Base-by-base conservation (phyloP, 108 stramenopile species). In the Epithemia pelagica region DNA sequence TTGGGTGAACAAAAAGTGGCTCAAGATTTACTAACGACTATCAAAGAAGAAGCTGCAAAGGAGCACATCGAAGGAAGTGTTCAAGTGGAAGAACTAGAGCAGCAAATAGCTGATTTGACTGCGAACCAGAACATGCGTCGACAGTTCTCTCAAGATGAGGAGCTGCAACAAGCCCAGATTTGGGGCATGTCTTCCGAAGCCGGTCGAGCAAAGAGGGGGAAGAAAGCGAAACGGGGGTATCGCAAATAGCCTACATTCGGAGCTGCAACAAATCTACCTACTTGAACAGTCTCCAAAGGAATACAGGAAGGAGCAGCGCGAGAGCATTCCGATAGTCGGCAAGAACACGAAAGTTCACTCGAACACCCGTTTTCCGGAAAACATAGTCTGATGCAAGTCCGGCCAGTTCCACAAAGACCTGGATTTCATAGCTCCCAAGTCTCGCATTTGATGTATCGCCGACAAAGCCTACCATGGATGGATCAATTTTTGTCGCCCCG, bases 281-380 rank as follows among this genome's bases (percentile, higher is more conserved):
- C 37, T 15, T 10, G 10, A 46, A 46, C 37, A 46, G 5, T 46
- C 37, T 58, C 56, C 22, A 58, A 18, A 58, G 18, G 21, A 58
- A 26, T 7, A 27, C 56, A n/a, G 66, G 20, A 71, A 85, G 22
- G 5, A 59, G 59, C 1, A 73, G 22, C 2, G 64, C 71, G 5
- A 85, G 30, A 2, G 87, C 56, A 63, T 88, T 89, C 22, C 91
- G 66, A 51, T 81, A 86, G 63, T 94, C 93, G 2, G 93, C 93
- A 32, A 94, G 65, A 46, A 87, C 85, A 21, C 93, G 87, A 60
- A 94, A 69, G 71, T 94, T 91, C 65, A 94, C 52, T 22, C 89
- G 82, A 22, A 66, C 46, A 25, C 81, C 87, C 46, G 90, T 74
- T 52, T 67, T 68, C 23, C 62, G 18, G 63, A 89, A 89, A 32